A percentile compares a stretch with the other conserved stretches of the same genome.
Evolutionary conservation across 331 rosid species (phyloP).

Genomic region (Saraca asoca): DNA sequence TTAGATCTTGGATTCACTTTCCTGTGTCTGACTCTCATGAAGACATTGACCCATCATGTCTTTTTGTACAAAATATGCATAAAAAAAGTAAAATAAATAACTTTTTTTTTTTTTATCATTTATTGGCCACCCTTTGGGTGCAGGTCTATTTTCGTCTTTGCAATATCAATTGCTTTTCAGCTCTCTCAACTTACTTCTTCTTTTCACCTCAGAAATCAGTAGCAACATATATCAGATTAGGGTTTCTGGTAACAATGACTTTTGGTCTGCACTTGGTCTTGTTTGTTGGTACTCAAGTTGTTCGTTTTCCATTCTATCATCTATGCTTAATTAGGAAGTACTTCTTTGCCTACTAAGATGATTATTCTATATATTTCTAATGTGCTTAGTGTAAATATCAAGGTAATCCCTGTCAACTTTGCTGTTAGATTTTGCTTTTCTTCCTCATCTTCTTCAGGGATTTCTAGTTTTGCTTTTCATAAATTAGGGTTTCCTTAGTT

Average conservation of each 20-base stretch:
- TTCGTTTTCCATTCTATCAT: conserved; percentile 13
- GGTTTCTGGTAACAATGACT: conserved; percentile 37
- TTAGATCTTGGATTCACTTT: conserved; percentile 53
- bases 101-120: neutral
- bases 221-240: conserved; percentile 35
- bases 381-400: too few species aligned
- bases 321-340: conserved; percentile 13
- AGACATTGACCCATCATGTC: conserved; percentile 62
- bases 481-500: too few species aligned
- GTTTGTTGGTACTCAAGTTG: neutral
- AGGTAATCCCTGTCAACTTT: too few species aligned
- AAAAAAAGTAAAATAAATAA: neutral
- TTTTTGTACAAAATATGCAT: neutral
- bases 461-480: too few species aligned
- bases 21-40: conserved; percentile 61
- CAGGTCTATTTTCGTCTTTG: conserved; percentile 39
- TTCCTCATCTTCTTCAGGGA: too few species aligned
- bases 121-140: conserved; percentile 20
- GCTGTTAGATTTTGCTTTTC: too few species aligned
- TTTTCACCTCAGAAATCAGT: conserved; percentile 34
- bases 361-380: neutral
- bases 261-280: conserved; percentile 36
- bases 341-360: neutral
- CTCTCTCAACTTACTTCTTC: conserved; percentile 28
- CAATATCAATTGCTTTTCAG: conserved; percentile 30